These are phyloP conservation scores for Pestalotiopsis sp. DNA, from an alignment of 2,329 filamentous ascomycete species.

Conservation along the genomic window DNA sequence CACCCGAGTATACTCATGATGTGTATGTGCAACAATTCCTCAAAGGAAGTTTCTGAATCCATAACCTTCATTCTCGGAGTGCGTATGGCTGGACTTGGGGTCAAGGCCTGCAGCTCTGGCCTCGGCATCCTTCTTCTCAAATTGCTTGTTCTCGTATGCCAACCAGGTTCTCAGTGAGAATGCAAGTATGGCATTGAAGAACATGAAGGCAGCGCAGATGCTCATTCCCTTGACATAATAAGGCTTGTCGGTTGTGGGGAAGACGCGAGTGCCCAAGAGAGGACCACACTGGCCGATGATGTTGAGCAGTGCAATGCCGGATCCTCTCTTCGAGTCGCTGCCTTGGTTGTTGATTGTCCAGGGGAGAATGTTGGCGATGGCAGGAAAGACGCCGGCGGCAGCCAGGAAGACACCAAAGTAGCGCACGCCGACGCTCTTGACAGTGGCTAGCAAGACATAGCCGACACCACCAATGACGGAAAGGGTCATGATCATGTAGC, in stretches of 20 bases:
- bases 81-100: constrained; percentile 10
- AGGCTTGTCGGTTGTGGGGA: constrained; percentile 45
- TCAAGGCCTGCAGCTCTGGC: constrained; percentile 19
- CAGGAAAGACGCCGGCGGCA: constrained; percentile 65
- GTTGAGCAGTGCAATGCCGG: constrained; percentile 64
- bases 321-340: constrained; percentile 64
- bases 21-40: background rate
- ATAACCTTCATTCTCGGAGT: constrained; percentile 25
- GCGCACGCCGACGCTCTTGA: constrained; percentile 38
- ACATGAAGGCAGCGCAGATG: constrained; percentile 41
- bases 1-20: background rate
- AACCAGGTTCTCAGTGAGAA: constrained; percentile 34
- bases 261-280: constrained; percentile 64
- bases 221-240: constrained; percentile 41
- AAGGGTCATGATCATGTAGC: constrained; percentile 57
- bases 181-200: constrained; percentile 39
- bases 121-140: constrained; percentile 30
- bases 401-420: constrained; percentile 50
- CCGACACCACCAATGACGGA: constrained; percentile 61
- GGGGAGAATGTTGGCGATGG: constrained; percentile 68
- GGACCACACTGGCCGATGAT: constrained; percentile 62
- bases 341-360: constrained; percentile 72
- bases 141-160: constrained; percentile 32
- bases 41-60: constrained; percentile 26
- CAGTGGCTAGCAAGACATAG: constrained; percentile 65